Base-by-base conservation (phyloP, 805 yeast species). In the Candida sanyiensis region DNA sequence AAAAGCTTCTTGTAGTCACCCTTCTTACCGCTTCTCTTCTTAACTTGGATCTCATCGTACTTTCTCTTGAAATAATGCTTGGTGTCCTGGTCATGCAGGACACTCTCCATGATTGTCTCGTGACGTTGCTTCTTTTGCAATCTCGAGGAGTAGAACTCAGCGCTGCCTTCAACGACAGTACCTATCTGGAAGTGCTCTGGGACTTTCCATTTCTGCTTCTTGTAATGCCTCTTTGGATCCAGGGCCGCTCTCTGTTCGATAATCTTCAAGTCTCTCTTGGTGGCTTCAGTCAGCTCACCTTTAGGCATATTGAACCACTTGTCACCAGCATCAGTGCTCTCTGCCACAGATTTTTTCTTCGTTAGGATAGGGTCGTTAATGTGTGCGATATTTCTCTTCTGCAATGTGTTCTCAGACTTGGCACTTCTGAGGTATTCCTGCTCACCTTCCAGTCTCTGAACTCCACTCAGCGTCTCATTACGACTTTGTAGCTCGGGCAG, bases 191-290 rank as follows among this genome's bases (percentile, higher is more conserved):
- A 88, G 48, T 70, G 76, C 52, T 83, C 85, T 33, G 95, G 90
- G 7, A 72, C 69, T 35, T 69, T 71, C 83, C 88, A 82, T 45
- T 78, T 78, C 43, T 83, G 93, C 58, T 85, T 86, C 62, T 85
- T 87, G 63, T 93, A 93, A 62, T 87, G 96, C 51, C 97, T 75
- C 63, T 93, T 93, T 7, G 97, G 97, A 57, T 93, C 97, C 45
- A 93, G 69, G 8, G 88, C 96, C 40, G 83, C 82, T 62, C 98
- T 77, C 65, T 90, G 85, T 54, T 86, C 80, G 43, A 93, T 68
- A 12, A 93, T 63, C 53, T 77, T 67, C 50, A 93, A 57, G 58
- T 93, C 97, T 43, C 95, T 70, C 54, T 83, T 83, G 16, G 84
- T 57, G 21, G 72, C 70, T 2, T 81, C 77, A 8, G 94, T 83